A percentile compares a stretch with the other conserved stretches of the same genome.
These are phyloP conservation scores for Mitragyna speciosa DNA, from an alignment of 257 asterid genomes.

Conservation along the genomic window DNA sequence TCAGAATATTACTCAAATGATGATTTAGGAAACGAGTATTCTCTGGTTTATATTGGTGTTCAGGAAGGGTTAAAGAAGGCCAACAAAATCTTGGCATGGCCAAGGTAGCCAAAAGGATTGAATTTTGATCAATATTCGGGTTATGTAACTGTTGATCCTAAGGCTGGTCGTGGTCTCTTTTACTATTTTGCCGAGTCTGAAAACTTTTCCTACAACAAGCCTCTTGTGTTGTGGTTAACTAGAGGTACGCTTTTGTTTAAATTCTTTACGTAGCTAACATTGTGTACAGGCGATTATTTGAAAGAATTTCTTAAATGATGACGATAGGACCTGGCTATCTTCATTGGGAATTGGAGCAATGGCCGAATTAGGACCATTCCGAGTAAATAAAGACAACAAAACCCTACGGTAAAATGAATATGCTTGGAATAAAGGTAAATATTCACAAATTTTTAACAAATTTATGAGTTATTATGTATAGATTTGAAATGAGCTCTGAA, in stretches of 20 bases:
- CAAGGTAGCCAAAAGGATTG: slow-evolving; percentile 39
- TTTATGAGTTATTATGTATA: neutral
- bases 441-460: neutral
- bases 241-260: slow-evolving; percentile 26
- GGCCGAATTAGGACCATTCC: slow-evolving; percentile 27
- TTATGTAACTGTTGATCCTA: slow-evolving; percentile 28
- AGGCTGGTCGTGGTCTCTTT: slow-evolving; percentile 33
- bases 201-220: slow-evolving; percentile 27
- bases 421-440: slow-evolving; percentile 27
- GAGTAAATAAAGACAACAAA: slow-evolving; percentile 17
- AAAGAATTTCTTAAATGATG: too few relatives aligned
- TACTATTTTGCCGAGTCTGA: slow-evolving; percentile 37
- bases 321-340: slow-evolving; percentile 50
- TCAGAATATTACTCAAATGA: neutral
- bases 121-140: slow-evolving; percentile 42
- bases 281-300: too few relatives aligned
- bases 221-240: slow-evolving; percentile 43
- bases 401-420: slow-evolving; percentile 12
- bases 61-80: slow-evolving; percentile 17
- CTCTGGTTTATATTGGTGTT: slow-evolving; percentile 6
- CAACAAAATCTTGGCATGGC: slow-evolving; percentile 15
- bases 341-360: slow-evolving; percentile 26
- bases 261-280: too few relatives aligned
- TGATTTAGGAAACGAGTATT: neutral
- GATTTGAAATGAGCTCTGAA: neutral